Evolutionary conservation across 805 yeast genomes (phyloP).

Genomic region (Saturnispora serradocipensis): DNA sequence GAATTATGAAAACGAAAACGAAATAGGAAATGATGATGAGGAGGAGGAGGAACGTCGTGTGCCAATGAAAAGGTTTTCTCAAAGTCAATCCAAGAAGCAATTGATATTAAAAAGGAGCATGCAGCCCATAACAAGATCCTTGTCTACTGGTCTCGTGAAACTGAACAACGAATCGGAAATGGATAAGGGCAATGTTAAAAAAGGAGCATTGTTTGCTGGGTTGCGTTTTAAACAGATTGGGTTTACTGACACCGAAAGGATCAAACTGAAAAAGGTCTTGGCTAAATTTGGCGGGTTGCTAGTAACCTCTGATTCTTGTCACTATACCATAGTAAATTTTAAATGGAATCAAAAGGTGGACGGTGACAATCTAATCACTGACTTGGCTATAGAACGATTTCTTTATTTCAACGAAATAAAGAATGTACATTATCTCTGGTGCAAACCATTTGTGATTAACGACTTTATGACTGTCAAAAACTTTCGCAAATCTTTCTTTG

Average conservation of each 20-base stretch:
- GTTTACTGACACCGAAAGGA: slow-evolving; percentile 13
- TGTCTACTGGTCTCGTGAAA: neutral
- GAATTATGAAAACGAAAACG: neutral
- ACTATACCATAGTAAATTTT: slow-evolving; percentile 19
- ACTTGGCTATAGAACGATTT: slow-evolving; percentile 25
- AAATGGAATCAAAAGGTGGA: slow-evolving; percentile 4
- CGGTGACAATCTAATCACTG: slow-evolving; percentile 17
- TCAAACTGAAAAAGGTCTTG: slow-evolving; percentile 19
- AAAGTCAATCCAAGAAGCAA: neutral
- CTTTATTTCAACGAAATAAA: slow-evolving; percentile 16
- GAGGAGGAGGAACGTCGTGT: slow-evolving; percentile 18
- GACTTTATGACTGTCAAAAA: neutral
- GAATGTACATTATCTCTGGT: slow-evolving; percentile 17
- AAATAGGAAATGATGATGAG: neutral
- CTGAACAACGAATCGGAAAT: neutral
- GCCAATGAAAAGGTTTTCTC: slow-evolving; percentile 20
- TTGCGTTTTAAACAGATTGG: slow-evolving; percentile 16
- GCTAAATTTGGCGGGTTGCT: slow-evolving; percentile 19
- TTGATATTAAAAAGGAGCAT: slow-evolving; percentile 12
- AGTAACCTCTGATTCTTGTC: neutral
- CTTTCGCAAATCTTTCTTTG: slow-evolving; percentile 3
- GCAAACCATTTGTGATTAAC: slow-evolving; percentile 13
- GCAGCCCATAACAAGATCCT: slow-evolving; percentile 17
- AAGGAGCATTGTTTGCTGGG: slow-evolving; percentile 14
- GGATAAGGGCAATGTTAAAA: neutral